Evolutionary conservation across 2,329 filamentous ascomycete species (phyloP), one percentile per base, ranked within the genome.

Genomic region (Didymella arachidicola): DNA sequence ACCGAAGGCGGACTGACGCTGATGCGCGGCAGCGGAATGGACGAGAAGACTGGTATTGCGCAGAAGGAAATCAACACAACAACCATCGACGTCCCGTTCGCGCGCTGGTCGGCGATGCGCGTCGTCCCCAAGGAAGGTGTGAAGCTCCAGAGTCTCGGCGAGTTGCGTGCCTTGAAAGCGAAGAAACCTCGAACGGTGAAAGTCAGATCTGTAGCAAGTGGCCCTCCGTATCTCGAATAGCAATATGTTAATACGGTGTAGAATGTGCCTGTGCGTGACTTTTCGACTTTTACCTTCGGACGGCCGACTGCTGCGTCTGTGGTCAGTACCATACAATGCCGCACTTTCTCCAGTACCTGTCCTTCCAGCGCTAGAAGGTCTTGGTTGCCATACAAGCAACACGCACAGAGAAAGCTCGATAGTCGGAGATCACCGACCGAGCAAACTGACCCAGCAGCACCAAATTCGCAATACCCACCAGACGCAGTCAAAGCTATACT

Each of bases 1-100:
- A 87, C 88, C 0, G 83, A 85, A 49, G 77, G 82, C 16, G 89
- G 87, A 2, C 60, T 78, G 54, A 70, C 62, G 8, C 49, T 77
- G 22, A 69, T 61, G 53, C 63, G 60, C 27, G 51, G 47, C 32
- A 8, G 52, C 34, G 10, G 39, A 25, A 10, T 34, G 36, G 32
- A 46, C 30, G 34, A 7, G 2, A 42, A 22, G 44, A 52, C 18
- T 30, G 52, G 36, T 14, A 16, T 16, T 19, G 26, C 53, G 22
- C 64, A 57, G 10, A 18, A 63, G 71, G 22, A 44, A 2, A 0
- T 49, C 6, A 38, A 44, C 27, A 48, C 53, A 25, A 80, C 80
- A 4, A 85, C 81, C 62, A 68, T 86, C 29, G 82, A 86, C 58
- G 78, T 81, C 2, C 82, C 83, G 0, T 78, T 77, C 57, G 78